Evolutionary conservation across 345 rosid species (phyloP).

Genomic region (Eucalyptus viminalis): DNA sequence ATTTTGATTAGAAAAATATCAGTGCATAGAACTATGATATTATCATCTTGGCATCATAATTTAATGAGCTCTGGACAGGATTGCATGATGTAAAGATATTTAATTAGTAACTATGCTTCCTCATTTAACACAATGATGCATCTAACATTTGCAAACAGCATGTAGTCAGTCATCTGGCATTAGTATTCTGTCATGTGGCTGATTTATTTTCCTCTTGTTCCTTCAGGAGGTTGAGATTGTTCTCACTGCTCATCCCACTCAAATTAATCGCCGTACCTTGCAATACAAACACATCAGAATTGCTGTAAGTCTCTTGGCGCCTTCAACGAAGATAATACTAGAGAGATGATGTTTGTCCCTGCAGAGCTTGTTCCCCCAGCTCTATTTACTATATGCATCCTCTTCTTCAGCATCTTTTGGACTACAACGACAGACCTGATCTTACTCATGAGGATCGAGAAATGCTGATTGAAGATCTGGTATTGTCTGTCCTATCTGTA

Average conservation of each 20-base stretch:
- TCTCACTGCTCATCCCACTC: constrained; percentile 98
- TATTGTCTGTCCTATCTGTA: constrained; percentile 3
- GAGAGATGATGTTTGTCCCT: background rate
- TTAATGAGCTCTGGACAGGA: background rate
- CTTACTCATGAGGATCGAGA: constrained; percentile 90
- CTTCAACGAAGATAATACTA: background rate
- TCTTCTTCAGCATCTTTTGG: constrained; percentile 69
- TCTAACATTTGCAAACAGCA: background rate
- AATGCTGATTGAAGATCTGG: constrained; percentile 91
- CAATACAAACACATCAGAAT: constrained; percentile 93
- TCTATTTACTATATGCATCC: background rate
- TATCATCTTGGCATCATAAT: background rate
- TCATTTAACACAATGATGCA: background rate
- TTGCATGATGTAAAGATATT: background rate
- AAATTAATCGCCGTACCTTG: constrained; percentile 88
- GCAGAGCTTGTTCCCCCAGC: background rate
- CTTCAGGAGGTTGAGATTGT: constrained; percentile 92
- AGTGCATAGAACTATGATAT: background rate
- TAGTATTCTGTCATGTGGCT: background rate
- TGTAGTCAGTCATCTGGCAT: background rate
- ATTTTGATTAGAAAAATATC: background rate
- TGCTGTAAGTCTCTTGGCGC: constrained; percentile 44
- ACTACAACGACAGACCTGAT: constrained; percentile 80
- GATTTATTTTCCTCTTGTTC: background rate
- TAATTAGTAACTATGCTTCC: background rate